phyloP scores from a whole-genome alignment of 208 protist species.

The Perkinsela sp. region DNA sequence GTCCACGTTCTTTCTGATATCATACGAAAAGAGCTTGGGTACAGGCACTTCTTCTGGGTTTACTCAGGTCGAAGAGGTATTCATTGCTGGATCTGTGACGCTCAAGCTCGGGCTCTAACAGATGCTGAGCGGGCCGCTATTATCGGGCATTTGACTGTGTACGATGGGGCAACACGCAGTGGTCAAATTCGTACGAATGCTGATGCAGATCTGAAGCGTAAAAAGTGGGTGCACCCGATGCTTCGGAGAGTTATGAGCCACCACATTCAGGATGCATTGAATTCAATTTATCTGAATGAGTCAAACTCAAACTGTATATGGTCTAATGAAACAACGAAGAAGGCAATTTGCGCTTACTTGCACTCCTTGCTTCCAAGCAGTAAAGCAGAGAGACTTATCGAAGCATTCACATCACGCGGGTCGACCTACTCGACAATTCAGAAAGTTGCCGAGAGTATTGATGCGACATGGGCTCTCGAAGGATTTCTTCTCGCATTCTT shows the following conservation, averaged over 20 bases:
- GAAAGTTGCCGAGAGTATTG: conserved; percentile 11
- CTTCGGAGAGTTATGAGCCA: not conserved
- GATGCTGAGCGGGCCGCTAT: conserved; percentile 65
- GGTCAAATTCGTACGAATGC: conserved; percentile 6
- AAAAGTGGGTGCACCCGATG: conserved; percentile 6
- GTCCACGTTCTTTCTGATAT: conserved; percentile 57
- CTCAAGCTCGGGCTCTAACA: conserved; percentile 36
- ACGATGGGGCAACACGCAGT: conserved; percentile 19
- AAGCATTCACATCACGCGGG: conserved; percentile 8
- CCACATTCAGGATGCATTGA: conserved; percentile 33
- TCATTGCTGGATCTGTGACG: conserved; percentile 95
- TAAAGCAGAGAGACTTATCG: not conserved
- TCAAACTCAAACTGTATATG: conserved; percentile 27
- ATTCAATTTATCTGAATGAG: conserved; percentile 13
- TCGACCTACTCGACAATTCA: conserved; percentile 29
- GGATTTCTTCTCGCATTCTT: conserved; percentile 34
- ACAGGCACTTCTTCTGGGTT: conserved; percentile 81
- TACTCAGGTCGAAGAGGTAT: conserved; percentile 92
- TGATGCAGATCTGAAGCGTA: conserved; percentile 17
- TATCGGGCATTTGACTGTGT: conserved; percentile 63
- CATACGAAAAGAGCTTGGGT: conserved; percentile 79
- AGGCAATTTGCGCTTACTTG: not conserved
- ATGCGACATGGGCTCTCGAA: conserved; percentile 16
- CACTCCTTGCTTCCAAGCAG: not conserved
- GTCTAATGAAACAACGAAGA: conserved; percentile 13